Conservation (phyloP, 2,329 filamentous ascomycete genomes). For the Karstenula rhodostoma region DNA sequence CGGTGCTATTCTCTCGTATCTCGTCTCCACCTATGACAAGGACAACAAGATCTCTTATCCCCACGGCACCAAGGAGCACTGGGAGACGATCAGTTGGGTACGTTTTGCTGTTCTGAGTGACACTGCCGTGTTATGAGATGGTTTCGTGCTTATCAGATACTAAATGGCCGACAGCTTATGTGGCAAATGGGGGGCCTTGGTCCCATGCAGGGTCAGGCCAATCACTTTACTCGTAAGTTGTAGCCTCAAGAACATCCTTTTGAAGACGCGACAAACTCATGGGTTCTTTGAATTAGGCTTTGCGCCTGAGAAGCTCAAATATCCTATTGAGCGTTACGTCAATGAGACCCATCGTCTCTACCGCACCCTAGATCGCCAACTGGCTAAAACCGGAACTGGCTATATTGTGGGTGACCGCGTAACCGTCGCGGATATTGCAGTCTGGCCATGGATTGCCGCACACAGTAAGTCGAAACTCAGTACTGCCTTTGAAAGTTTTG, state of each 20-base stretch:
- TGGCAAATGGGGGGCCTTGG: constrained; percentile 53
- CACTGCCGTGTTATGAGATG: constrained; percentile 61
- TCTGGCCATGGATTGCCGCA: constrained; percentile 18
- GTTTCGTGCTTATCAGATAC: constrained; percentile 27
- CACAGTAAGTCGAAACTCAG: constrained; percentile 7
- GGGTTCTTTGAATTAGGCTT: constrained; percentile 71
- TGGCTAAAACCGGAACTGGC: constrained; percentile 11
- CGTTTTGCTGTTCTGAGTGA: constrained; percentile 66
- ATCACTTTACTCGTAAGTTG: constrained; percentile 25
- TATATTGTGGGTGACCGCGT: constrained; percentile 19
- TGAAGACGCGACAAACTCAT: neutral
- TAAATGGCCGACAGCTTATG: constrained; percentile 65
- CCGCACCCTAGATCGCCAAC: constrained; percentile 67
- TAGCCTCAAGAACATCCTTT: neutral
- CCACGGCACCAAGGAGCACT: constrained; percentile 72
- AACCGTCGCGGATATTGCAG: constrained; percentile 15
- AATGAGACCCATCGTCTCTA: constrained; percentile 86
- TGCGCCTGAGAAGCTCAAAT: constrained; percentile 79
- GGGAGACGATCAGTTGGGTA: constrained; percentile 78
- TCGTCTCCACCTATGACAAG: constrained; percentile 79
- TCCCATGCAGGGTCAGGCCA: constrained; percentile 42
- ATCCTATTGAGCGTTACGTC: constrained; percentile 79
- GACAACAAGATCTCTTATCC: constrained; percentile 82
- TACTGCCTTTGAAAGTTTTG: no score
- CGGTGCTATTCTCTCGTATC: constrained; percentile 81